These are phyloP conservation scores for Boletus rubropictus DNA, from an alignment of 768 basidiomycete species.

Conservation along the genomic window DNA sequence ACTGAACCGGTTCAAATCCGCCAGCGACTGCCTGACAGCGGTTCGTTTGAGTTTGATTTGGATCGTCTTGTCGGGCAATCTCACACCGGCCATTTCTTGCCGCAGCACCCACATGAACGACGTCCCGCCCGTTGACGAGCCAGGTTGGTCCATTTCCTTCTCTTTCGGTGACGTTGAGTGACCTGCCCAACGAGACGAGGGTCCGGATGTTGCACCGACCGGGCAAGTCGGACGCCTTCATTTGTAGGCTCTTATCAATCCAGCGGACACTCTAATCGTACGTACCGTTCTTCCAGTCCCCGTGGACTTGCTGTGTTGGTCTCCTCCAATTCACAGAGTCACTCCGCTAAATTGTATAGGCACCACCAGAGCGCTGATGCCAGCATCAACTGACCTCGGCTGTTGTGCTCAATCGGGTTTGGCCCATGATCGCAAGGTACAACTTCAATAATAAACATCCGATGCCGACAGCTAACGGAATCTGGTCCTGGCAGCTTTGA, in stretches of 20 bases:
- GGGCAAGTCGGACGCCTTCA: neutral
- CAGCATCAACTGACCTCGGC: slow-evolving; percentile 2
- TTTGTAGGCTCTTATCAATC: slow-evolving; percentile 8
- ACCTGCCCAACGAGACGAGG: neutral
- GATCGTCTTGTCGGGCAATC: slow-evolving; percentile 25
- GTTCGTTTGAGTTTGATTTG: slow-evolving; percentile 28
- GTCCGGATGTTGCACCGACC: neutral
- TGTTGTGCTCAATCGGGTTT: slow-evolving; percentile 18
- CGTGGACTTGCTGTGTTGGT: slow-evolving; percentile 15
- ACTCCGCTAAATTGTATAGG: neutral
- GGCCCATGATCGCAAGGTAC: slow-evolving; percentile 10
- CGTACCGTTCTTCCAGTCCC: slow-evolving; percentile 1
- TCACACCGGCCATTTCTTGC: slow-evolving; percentile 27
- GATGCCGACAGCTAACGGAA: slow-evolving; percentile 9
- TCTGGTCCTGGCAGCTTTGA: slow-evolving; percentile 8
- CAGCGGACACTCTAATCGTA: neutral
- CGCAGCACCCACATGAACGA: slow-evolving; percentile 11
- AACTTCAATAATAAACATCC: neutral
- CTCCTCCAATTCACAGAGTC: slow-evolving; percentile 8
- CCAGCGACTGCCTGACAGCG: slow-evolving; percentile 24
- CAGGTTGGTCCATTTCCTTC: neutral
- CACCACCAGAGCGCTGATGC: slow-evolving; percentile 1
- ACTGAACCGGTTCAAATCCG: slow-evolving; percentile 20
- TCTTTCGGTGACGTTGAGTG: neutral
- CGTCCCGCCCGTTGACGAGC: neutral